Evolutionary conservation across 331 rosid genomes (phyloP), one percentile per base, ranked within the genome.

Genomic region (Ulmus americana): DNA sequence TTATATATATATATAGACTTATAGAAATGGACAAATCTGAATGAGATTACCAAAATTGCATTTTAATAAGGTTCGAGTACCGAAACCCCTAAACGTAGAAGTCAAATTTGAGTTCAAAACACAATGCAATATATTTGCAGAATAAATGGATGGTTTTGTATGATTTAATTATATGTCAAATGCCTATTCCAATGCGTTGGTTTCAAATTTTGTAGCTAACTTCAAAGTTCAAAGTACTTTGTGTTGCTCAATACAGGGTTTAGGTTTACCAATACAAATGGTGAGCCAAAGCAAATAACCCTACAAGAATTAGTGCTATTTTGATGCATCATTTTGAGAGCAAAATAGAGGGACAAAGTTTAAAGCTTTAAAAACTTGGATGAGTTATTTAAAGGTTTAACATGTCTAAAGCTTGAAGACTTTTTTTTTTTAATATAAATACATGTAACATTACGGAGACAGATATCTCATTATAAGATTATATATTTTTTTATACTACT

Each of bases 101-200:
- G 41, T 44, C 59, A 55, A 38, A 9, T 62, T 20, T 64, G 51
- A 46, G 11, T 70, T 73, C 75, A 50, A 64, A 62, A 50, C 71
- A 48, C 72, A 58, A 68, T 8, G 72, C 72, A 61, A 59, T 64
- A 46, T 22, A 22, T 63, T 50, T 66, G 45, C 63, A 53, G 78
- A 66, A 72, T 41, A 48, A 22, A 22, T 58, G 77, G 53, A 38
- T 49, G 4, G 67, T 55, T 46, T 63, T 8, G 15, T 28, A 28
- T 28, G 15, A 15, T n/a, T n/a, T 49, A 13, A 6, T 35, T 20
- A 12, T 7, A 14, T 52, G n/a, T 51, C 8, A 35, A 5, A 49
- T 42, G 39, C 54, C 7, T 48, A 15, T n/a, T 45, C 50, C 58
- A 12, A 20, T 41, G 40, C 61, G 13, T 65, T 18, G 70, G 51